These are phyloP conservation scores for Periconia digitata DNA, from an alignment of 2,329 filamentous ascomycete genomes.

Conservation along the genomic window DNA sequence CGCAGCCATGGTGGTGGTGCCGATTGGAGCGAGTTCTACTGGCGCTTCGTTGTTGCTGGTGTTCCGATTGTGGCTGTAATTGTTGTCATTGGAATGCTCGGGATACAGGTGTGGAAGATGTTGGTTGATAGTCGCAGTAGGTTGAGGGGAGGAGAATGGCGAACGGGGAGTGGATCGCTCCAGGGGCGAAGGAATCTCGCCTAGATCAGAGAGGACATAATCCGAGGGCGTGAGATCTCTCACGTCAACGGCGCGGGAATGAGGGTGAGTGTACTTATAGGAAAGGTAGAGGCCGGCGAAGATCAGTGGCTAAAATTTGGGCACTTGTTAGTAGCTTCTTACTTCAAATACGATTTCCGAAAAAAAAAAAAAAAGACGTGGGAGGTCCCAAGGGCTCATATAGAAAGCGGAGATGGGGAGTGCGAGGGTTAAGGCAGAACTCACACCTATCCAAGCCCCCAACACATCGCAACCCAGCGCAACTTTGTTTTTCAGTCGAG, in stretches of 20 bases:
- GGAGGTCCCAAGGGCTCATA: not conserved
- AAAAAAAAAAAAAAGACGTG: not conserved
- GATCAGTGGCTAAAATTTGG: constrained; percentile 11
- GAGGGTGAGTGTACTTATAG: constrained; percentile 22
- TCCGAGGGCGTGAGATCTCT: constrained; percentile 17
- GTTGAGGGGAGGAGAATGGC: too few species aligned
- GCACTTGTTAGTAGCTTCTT: not conserved
- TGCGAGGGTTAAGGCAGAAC: too few species aligned
- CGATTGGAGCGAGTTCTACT: too few species aligned
- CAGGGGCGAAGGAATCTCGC: constrained; percentile 14
- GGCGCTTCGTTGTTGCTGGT: not conserved
- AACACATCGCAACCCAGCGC: constrained; percentile 27
- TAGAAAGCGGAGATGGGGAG: not conserved
- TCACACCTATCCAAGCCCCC: constrained; percentile 27
- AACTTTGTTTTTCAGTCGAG: constrained; percentile 11
- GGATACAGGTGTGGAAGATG: not conserved
- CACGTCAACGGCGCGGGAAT: constrained; percentile 16
- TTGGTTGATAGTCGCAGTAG: too few species aligned
- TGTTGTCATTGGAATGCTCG: too few species aligned
- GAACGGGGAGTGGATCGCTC: too few species aligned
- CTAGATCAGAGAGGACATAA: constrained; percentile 22
- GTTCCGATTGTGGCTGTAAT: too few species aligned
- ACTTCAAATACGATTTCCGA: too few species aligned
- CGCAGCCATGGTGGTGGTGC: too few species aligned
- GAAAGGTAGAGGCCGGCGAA: constrained; percentile 18